Conservation (phyloP, 2,329 filamentous ascomycete species). For the Colletotrichum caudatum region DNA sequence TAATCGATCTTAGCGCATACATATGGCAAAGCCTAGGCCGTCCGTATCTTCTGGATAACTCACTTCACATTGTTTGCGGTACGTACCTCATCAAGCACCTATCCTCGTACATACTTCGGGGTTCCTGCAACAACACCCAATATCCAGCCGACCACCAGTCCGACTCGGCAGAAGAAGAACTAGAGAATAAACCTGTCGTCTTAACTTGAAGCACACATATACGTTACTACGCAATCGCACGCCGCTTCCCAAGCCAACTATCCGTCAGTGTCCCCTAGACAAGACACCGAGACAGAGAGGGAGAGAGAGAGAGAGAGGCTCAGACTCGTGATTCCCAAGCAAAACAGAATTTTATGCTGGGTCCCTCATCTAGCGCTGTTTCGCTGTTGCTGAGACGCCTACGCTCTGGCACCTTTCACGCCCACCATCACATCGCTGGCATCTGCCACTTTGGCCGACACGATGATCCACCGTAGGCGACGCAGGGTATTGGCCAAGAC, state of each 20-base stretch:
- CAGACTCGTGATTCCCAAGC: slow-evolving; percentile 30
- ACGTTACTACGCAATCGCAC: background rate
- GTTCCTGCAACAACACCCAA: background rate
- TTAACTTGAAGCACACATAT: slow-evolving; percentile 15
- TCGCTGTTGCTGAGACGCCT: slow-evolving; percentile 19
- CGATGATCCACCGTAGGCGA: slow-evolving; percentile 1
- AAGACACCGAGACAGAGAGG: too few relatives aligned
- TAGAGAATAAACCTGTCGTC: slow-evolving; percentile 7
- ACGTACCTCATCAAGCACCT: background rate
- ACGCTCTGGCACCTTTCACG: slow-evolving; percentile 9
- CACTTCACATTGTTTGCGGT: background rate
- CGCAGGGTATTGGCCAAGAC: background rate
- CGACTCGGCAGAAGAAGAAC: background rate
- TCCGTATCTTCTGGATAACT: background rate
- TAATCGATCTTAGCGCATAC: slow-evolving; percentile 5
- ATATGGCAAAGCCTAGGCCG: background rate
- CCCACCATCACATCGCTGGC: slow-evolving; percentile 13
- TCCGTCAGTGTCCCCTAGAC: background rate
- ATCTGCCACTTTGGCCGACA: slow-evolving; percentile 27
- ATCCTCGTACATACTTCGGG: background rate
- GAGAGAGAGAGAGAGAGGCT: background rate
- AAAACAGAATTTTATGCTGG: slow-evolving; percentile 39
- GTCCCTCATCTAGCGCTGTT: slow-evolving; percentile 36
- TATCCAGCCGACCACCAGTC: background rate
- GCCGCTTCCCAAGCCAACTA: slow-evolving; percentile 1